Base-by-base conservation (phyloP, 805 yeast genomes). In the Pichia paraexigua region DNA sequence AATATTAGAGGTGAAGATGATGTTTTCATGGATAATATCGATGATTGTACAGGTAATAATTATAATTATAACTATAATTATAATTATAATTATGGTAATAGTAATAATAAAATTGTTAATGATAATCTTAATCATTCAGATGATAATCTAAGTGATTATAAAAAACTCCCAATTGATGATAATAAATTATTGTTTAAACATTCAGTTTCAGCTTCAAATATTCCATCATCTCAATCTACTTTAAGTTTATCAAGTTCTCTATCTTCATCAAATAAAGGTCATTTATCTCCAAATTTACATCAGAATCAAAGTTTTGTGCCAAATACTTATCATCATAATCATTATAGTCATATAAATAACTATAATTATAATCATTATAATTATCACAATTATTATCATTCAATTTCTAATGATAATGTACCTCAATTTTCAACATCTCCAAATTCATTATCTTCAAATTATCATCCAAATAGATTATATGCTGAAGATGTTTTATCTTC, bases 1-100 rank as follows among this genome's bases (percentile, higher is more conserved):
- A 56, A 59, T 46, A 63, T 66, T 43, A 59, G 74, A 37, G 66
- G 66, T 8, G 51, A 51, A 21, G 45, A 5, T 56, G 49, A 62
- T 4, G 52, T 46, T 13, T 58, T 58, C 25, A 55, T 58, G 3
- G 65, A 59, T 9, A 63, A 59, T 17, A 45, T 57, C 4, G 63
- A 53, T 9, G 48, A 53, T 11, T 24, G 4, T 24, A 24, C 25
- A n/a, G n/a, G n/a, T n/a, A n/a, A n/a, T n/a, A n/a, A n/a, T n/a
- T n/a, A n/a, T n/a, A n/a, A n/a, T n/a, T n/a, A n/a, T n/a, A n/a
- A n/a, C n/a, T n/a, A n/a, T n/a, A 10, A 21, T 21, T 20, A 11
- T 20, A 43, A 39, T 40, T n/a, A 41, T 40, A 37, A 18, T 20
- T 20, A 24, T 20, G 44, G 48, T 40, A 44, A 27, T 24, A 65